phyloP scores from a whole-genome alignment of 768 basidiomycete species.

The Roridomyces roridus region DNA sequence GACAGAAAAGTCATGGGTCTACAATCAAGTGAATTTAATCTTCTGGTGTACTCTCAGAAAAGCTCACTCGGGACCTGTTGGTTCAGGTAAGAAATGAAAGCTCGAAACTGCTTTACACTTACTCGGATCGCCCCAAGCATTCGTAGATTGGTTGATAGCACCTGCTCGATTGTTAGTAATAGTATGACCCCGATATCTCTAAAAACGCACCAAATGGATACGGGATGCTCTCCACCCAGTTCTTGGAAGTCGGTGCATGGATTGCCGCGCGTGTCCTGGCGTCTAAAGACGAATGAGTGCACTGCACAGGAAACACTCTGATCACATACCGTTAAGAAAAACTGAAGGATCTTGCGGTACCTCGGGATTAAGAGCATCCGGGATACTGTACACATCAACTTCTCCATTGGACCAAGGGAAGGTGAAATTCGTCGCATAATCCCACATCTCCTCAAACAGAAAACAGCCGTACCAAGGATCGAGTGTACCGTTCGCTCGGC shows the following conservation, averaged over 20 bases:
- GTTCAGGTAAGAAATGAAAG: no score
- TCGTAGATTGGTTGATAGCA: not conserved
- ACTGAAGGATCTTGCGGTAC: conserved; percentile 33
- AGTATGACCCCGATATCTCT: not conserved
- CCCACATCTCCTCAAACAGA: conserved; percentile 65
- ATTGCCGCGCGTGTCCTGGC: conserved; percentile 59
- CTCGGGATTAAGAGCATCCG: conserved; percentile 62
- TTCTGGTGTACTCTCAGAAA: not conserved
- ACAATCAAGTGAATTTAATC: not conserved
- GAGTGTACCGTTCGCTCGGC: conserved; percentile 58
- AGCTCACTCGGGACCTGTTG: conserved; percentile 26
- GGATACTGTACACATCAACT: conserved; percentile 50
- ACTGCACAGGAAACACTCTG: not conserved
- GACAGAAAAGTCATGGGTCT: conserved; percentile 55
- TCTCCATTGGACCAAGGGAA: conserved; percentile 53
- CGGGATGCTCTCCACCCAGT: conserved; percentile 40
- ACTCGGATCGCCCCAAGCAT: conserved; percentile 20
- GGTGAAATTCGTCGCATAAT: conserved; percentile 76
- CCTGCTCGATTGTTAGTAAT: not conserved
- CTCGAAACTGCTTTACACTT: not conserved
- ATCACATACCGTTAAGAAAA: conserved; percentile 65
- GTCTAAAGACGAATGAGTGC: conserved; percentile 35
- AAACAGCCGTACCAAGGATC: conserved; percentile 69
- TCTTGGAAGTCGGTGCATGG: conserved; percentile 68
- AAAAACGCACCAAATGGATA: conserved; percentile 38